Percentiles rank a stretch among this genome's conserved stretches.
phyloP scores from a whole-genome alignment of 1,284 basidiomycete species.

The Apiotrichum mycotoxinovorans region DNA sequence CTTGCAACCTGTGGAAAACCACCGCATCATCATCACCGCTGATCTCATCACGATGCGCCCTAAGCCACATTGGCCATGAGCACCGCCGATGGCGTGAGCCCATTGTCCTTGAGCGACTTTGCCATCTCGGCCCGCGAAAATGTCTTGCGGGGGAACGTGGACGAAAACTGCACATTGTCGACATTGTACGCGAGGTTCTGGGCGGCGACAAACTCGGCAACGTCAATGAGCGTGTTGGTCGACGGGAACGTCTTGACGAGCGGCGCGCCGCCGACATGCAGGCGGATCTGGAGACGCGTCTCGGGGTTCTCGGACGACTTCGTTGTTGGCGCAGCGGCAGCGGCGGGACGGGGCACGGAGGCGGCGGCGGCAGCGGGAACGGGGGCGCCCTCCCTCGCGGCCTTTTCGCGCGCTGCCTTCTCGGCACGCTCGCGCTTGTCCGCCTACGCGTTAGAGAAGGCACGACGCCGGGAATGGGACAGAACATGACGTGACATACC shows the following conservation, averaged over 20 bases:
- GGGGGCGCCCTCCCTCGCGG: constrained; percentile 66
- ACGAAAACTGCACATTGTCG: constrained; percentile 68
- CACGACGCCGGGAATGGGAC: neutral
- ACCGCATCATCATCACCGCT: no score
- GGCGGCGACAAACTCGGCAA: constrained; percentile 78
- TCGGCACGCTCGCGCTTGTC: constrained; percentile 86
- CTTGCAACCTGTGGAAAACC: no score
- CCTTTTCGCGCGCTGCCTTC: constrained; percentile 81
- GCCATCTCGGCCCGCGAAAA: constrained; percentile 43
- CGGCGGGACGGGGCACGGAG: constrained; percentile 26
- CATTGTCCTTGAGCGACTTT: constrained; percentile 48
- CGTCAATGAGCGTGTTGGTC: constrained; percentile 69
- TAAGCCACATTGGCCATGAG: constrained; percentile 33
- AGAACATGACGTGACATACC: constrained; percentile 30
- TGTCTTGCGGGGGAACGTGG: constrained; percentile 71
- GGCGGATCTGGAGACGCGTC: constrained; percentile 74
- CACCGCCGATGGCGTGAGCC: constrained; percentile 49
- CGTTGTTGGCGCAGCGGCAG: constrained; percentile 48
- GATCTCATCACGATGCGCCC: neutral
- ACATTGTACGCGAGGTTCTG: constrained; percentile 67
- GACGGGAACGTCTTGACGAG: constrained; percentile 74
- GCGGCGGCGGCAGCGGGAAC: constrained; percentile 49
- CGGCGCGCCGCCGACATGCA: constrained; percentile 72
- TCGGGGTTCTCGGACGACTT: constrained; percentile 73
- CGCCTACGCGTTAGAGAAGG: constrained; percentile 52